These are phyloP conservation scores for Fusarium pseudocircinatum DNA, from an alignment of 2,329 filamentous ascomycete species.

Conservation along the genomic window DNA sequence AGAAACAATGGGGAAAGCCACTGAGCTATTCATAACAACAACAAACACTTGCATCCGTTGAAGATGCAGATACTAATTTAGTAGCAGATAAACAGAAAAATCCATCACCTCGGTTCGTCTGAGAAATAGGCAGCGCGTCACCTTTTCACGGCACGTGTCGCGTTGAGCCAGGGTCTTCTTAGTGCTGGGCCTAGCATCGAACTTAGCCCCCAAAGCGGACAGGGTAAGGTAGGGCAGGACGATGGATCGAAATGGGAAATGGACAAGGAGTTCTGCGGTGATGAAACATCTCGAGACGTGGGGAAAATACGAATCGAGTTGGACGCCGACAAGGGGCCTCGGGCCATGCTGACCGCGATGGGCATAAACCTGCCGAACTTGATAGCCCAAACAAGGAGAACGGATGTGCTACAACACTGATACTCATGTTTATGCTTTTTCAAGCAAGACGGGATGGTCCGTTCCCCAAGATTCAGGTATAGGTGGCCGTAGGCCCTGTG, in stretches of 20 bases:
- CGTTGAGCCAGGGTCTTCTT: constrained; percentile 12
- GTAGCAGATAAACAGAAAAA: not conserved
- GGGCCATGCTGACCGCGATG: constrained; percentile 16
- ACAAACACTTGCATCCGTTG: not conserved
- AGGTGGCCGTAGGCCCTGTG: not conserved
- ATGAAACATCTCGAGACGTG: constrained; percentile 43
- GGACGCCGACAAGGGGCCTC: constrained; percentile 24
- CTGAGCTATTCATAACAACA: not conserved
- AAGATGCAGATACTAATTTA: constrained; percentile 11
- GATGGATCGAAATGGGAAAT: constrained; percentile 27
- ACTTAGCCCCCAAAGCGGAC: constrained; percentile 4
- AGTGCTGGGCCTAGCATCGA: constrained; percentile 7
- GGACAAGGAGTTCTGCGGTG: constrained; percentile 30
- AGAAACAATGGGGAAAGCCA: constrained; percentile 7
- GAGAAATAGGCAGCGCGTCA: constrained; percentile 28
- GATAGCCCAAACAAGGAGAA: constrained; percentile 30
- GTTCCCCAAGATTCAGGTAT: constrained; percentile 39
- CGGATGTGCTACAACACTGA: constrained; percentile 18
- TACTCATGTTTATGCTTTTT: not conserved
- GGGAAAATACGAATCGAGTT: constrained; percentile 44
- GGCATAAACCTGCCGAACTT: constrained; percentile 19
- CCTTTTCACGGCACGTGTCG: constrained; percentile 37
- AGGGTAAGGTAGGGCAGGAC: constrained; percentile 6
- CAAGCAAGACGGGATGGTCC: constrained; percentile 35
- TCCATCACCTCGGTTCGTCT: constrained; percentile 1